These are phyloP conservation scores for Clonostachys solani DNA, from an alignment of 2,329 filamentous ascomycete genomes.

Conservation along the genomic window DNA sequence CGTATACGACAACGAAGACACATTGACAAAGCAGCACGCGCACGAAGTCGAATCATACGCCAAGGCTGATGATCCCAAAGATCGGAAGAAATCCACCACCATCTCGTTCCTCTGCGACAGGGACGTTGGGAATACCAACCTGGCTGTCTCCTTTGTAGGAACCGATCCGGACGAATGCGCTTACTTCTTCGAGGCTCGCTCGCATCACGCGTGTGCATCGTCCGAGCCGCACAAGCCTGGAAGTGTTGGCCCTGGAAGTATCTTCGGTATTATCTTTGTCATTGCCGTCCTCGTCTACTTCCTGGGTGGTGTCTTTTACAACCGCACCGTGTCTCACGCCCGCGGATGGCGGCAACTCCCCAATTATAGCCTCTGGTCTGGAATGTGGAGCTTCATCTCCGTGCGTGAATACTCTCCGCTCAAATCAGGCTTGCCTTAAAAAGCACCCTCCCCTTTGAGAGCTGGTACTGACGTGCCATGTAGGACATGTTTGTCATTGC, in stretches of 20 bases:
- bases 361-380: constrained; percentile 90
- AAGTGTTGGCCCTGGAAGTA: constrained; percentile 63
- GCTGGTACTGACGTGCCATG: constrained; percentile 10
- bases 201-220: constrained; percentile 71
- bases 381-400: constrained; percentile 78
- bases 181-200: constrained; percentile 93
- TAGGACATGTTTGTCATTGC: constrained; percentile 65
- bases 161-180: constrained; percentile 82
- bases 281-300: constrained; percentile 82
- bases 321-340: constrained; percentile 89
- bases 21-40: neutral
- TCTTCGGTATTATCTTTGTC: constrained; percentile 83
- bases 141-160: constrained; percentile 79
- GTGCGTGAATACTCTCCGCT: constrained; percentile 35
- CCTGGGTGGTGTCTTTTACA: constrained; percentile 90
- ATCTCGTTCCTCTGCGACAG: constrained; percentile 93
- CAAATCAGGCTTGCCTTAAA: constrained; percentile 20
- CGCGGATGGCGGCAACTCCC: constrained; percentile 93
- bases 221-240: constrained; percentile 68
- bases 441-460: neutral
- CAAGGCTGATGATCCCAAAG: constrained; percentile 12
- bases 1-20: neutral
- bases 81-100: constrained; percentile 70
- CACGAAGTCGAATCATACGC: neutral
- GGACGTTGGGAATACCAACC: constrained; percentile 64